Evolutionary conservation across 495 filamentous ascomycete species (phyloP).

Genomic region (Aspergillus haitiensis): DNA sequence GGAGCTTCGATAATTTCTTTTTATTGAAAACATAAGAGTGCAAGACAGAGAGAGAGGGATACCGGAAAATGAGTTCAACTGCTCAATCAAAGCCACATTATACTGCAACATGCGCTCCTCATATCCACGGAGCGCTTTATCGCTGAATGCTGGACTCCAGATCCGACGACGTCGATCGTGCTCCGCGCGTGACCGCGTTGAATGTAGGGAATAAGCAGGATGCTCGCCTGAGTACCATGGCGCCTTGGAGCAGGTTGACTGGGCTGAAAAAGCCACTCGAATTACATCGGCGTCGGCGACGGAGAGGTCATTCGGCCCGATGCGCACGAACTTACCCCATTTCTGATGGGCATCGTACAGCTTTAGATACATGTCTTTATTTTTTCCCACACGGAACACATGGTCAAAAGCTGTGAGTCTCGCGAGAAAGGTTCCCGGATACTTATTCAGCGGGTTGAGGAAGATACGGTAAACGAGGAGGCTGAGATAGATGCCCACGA

Average conservation of each 20-base stretch:
- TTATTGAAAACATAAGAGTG: too few relatives aligned
- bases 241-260: slow-evolving; percentile 36
- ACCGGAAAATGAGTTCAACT: not conserved
- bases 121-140: slow-evolving; percentile 34
- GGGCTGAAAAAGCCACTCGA: slow-evolving; percentile 29
- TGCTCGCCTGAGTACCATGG: slow-evolving; percentile 37
- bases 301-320: slow-evolving; percentile 23
- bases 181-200: slow-evolving; percentile 26
- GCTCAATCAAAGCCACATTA: slow-evolving; percentile 15
- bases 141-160: slow-evolving; percentile 39
- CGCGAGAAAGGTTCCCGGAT: slow-evolving; percentile 3
- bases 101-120: slow-evolving; percentile 29
- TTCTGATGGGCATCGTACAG: not conserved
- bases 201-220: slow-evolving; percentile 36
- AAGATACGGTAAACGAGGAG: not conserved
- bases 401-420: slow-evolving; percentile 3
- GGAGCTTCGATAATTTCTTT: too few relatives aligned
- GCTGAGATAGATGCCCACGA: not conserved
- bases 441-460: slow-evolving; percentile 10
- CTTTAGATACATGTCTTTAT: slow-evolving; percentile 2
- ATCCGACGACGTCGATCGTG: slow-evolving; percentile 38
- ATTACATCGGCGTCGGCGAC: slow-evolving; percentile 27
- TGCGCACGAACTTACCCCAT: slow-evolving; percentile 12
- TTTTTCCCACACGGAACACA: not conserved
- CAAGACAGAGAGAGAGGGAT: not conserved